These are phyloP conservation scores for Coemansia sp. DNA, from an alignment of 192 early-diverging fungal species.

Conservation along the genomic window DNA sequence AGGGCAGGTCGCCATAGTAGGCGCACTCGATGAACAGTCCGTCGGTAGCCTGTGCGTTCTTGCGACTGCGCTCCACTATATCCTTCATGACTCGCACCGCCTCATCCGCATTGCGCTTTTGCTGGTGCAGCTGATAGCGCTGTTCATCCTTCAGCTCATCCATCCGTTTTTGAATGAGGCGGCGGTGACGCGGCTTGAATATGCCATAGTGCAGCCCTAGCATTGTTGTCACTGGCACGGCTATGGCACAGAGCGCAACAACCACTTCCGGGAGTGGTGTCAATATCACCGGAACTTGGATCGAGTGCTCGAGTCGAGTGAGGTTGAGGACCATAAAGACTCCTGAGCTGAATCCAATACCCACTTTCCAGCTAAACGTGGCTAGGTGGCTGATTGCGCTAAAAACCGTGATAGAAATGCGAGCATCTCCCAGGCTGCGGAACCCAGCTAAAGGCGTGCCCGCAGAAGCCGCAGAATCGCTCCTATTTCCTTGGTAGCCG, in stretches of 20 bases:
- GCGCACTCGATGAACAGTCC: constrained; percentile 82
- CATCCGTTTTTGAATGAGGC: constrained; percentile 47
- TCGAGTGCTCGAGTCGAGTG: constrained; percentile 65
- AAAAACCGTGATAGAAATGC: constrained; percentile 12
- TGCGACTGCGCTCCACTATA: constrained; percentile 64
- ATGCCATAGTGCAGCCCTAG: constrained; percentile 60
- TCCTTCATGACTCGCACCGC: constrained; percentile 72
- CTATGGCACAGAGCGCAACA: constrained; percentile 56
- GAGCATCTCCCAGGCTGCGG: constrained; percentile 12
- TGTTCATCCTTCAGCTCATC: constrained; percentile 63
- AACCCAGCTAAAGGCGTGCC: constrained; percentile 1
- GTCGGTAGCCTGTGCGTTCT: constrained; percentile 66
- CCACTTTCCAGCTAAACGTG: constrained; percentile 59
- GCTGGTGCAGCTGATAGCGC: constrained; percentile 59
- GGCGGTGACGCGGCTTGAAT: constrained; percentile 62
- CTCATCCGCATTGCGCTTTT: constrained; percentile 78
- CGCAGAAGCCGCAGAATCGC: background rate
- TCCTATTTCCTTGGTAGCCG: too few relatives aligned
- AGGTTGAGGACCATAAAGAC: constrained; percentile 62
- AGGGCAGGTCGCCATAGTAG: constrained; percentile 80
- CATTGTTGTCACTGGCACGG: constrained; percentile 58
- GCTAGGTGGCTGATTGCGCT: constrained; percentile 35
- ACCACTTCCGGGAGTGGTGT: constrained; percentile 58
- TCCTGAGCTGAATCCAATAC: constrained; percentile 61
- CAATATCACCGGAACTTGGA: constrained; percentile 66